phyloP scores from a whole-genome alignment of 2,329 filamentous ascomycete genomes.

The Aurifilum marmelostoma region DNA sequence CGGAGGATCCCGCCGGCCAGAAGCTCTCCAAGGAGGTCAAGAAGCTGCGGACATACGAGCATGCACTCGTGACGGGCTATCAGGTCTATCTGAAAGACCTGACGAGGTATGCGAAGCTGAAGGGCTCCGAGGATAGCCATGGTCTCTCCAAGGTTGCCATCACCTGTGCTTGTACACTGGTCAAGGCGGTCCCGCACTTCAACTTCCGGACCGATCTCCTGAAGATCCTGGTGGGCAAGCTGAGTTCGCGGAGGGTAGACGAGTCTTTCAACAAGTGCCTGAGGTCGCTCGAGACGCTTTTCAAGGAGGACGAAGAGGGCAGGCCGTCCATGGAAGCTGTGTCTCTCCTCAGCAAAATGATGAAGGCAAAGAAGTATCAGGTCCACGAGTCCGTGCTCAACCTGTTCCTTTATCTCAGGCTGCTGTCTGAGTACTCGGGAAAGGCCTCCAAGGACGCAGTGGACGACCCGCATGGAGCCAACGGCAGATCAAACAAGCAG shows the following conservation, averaged over 20 bases:
- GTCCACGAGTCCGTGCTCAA: constrained; percentile 87
- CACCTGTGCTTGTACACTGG: constrained; percentile 79
- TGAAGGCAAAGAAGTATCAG: constrained; percentile 82
- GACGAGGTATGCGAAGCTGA: constrained; percentile 65
- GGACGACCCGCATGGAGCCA: constrained; percentile 50
- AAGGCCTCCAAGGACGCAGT: constrained; percentile 81
- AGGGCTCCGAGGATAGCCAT: constrained; percentile 44
- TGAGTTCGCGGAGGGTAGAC: constrained; percentile 74
- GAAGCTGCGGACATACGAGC: constrained; percentile 81
- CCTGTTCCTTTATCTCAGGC: constrained; percentile 84
- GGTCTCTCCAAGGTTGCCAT: constrained; percentile 76
- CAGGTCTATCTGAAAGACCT: constrained; percentile 82
- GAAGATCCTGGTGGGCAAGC: constrained; percentile 82
- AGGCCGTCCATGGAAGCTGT: constrained; percentile 86
- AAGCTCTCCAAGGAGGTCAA: constrained; percentile 93
- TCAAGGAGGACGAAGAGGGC: constrained; percentile 87
- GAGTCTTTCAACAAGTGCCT: constrained; percentile 77
- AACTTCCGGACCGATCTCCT: constrained; percentile 91
- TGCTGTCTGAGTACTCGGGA: constrained; percentile 84
- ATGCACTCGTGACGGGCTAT: constrained; percentile 83
- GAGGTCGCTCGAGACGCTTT: constrained; percentile 78
- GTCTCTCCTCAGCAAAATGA: constrained; percentile 86
- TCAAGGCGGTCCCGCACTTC: constrained; percentile 89
- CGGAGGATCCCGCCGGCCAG: constrained; percentile 72
- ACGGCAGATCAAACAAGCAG: constrained; percentile 62